Percentiles rank a stretch among this genome's conserved stretches.
Evolutionary conservation across 1,284 basidiomycete genomes (phyloP).

Genomic region (Pseudozyma sp.): DNA sequence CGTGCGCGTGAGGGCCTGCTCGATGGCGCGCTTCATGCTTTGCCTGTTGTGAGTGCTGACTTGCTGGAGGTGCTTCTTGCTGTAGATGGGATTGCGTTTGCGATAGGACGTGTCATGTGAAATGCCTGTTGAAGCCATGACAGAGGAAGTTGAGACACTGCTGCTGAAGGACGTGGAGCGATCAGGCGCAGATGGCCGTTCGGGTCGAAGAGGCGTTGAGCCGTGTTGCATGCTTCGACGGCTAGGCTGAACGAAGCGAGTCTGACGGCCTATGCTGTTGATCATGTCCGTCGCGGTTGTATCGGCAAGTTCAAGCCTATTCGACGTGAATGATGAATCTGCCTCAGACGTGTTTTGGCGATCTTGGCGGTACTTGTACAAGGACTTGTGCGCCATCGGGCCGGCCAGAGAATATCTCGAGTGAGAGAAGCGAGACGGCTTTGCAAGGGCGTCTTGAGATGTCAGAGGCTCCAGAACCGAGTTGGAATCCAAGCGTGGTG

Average conservation of each 20-base stretch:
- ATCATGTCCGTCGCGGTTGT: conserved; percentile 24
- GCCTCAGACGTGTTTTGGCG: background rate
- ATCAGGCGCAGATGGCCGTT: background rate
- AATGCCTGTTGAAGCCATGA: background rate
- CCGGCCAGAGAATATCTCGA: conserved; percentile 20
- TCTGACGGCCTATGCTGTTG: conserved; percentile 32
- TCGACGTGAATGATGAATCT: background rate
- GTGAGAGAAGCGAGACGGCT: background rate
- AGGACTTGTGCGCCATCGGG: conserved; percentile 5
- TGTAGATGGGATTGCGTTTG: conserved; percentile 28
- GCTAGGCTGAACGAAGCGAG: conserved; percentile 15
- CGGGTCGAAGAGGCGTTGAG: conserved; percentile 13
- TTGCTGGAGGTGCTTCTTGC: conserved; percentile 9
- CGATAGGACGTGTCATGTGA: conserved; percentile 5
- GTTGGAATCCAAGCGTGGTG: conserved; percentile 21
- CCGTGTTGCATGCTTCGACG: background rate
- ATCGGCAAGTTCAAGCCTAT: background rate
- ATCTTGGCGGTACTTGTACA: background rate
- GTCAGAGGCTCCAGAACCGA: conserved; percentile 2
- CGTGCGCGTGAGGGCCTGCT: conserved; percentile 6
- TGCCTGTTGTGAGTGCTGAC: background rate
- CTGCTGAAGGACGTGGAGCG: conserved; percentile 29
- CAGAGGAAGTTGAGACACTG: background rate
- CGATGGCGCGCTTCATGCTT: conserved; percentile 5
- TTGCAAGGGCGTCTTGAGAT: background rate